A percentile compares a stretch with the other conserved stretches of the same genome.
Evolutionary conservation across 164 flowering plant species (phyloP).

Genomic region (Litsea cubeba): DNA sequence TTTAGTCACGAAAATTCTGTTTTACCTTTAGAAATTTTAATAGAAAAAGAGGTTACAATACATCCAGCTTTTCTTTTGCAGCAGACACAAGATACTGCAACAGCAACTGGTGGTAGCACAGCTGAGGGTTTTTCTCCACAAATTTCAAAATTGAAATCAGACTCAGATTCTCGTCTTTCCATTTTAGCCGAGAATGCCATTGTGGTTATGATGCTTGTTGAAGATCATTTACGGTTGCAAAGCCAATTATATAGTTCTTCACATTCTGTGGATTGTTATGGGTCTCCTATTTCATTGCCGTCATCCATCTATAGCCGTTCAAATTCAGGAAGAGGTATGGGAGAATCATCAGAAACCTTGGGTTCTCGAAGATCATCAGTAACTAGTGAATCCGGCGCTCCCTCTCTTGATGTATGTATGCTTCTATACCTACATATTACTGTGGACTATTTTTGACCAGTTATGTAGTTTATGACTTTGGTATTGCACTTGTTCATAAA

Average conservation of each 20-base stretch:
- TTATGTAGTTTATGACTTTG: neutral
- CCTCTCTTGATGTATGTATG: constrained; percentile 83
- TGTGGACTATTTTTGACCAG: neutral
- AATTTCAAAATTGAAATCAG: constrained; percentile 81
- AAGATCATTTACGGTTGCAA: constrained; percentile 93
- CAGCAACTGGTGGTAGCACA: constrained; percentile 98
- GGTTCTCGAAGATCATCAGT: constrained; percentile 35
- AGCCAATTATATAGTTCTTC: constrained; percentile 64
- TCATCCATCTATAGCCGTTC: constrained; percentile 37
- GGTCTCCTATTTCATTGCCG: constrained; percentile 52
- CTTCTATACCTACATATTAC: constrained; percentile 1
- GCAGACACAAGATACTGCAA: constrained; percentile 99
- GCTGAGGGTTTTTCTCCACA: constrained; percentile 85
- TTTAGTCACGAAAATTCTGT: neutral
- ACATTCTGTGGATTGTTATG: constrained; percentile 31
- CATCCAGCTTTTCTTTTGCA: constrained; percentile 35
- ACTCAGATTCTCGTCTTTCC: constrained; percentile 92
- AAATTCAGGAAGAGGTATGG: constrained; percentile 28
- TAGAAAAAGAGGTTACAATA: constrained; percentile 6
- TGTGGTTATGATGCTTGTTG: constrained; percentile 96
- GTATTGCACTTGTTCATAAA: neutral
- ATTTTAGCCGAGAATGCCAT: constrained; percentile 96
- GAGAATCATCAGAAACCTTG: constrained; percentile 43
- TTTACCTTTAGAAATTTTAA: neutral
- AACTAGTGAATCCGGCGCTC: constrained; percentile 56